These are phyloP conservation scores for Suhomyces taliae DNA, from an alignment of 1,139 yeast genomes.

Conservation along the genomic window DNA sequence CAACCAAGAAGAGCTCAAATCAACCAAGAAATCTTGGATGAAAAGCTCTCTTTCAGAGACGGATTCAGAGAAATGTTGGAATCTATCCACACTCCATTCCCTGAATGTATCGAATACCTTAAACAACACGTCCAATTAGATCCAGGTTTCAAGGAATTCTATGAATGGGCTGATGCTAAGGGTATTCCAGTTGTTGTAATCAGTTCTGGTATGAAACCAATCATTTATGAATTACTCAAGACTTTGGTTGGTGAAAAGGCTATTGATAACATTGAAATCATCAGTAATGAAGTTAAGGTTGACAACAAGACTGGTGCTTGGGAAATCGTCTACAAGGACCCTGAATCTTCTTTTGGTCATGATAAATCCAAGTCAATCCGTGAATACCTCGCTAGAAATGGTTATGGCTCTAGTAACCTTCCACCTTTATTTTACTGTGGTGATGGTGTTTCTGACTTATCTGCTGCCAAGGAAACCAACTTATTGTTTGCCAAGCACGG, in stretches of 20 bases:
- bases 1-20: constrained; percentile 60
- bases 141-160: constrained; percentile 84
- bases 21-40: constrained; percentile 73
- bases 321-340: constrained; percentile 82
- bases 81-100: constrained; percentile 72
- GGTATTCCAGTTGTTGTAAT: constrained; percentile 79
- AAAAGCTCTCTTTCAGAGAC: constrained; percentile 68
- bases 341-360: constrained; percentile 85
- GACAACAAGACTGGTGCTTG: constrained; percentile 55
- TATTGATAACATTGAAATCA: constrained; percentile 69
- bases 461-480: constrained; percentile 95
- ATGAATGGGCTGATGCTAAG: constrained; percentile 71
- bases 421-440: constrained; percentile 78
- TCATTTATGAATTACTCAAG: constrained; percentile 73
- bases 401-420: constrained; percentile 25
- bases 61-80: constrained; percentile 85
- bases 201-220: constrained; percentile 91
- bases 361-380: constrained; percentile 84
- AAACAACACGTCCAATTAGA: constrained; percentile 69
- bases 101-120: constrained; percentile 72
- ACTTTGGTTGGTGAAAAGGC: constrained; percentile 79
- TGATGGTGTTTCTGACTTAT: constrained; percentile 93
- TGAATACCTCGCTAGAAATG: constrained; percentile 54
- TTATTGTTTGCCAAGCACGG: constrained; percentile 91
- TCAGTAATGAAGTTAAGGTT: constrained; percentile 73